Conservation (phyloP, 2,329 filamentous ascomycete genomes). For the Phyllosticta citriasiana region DNA sequence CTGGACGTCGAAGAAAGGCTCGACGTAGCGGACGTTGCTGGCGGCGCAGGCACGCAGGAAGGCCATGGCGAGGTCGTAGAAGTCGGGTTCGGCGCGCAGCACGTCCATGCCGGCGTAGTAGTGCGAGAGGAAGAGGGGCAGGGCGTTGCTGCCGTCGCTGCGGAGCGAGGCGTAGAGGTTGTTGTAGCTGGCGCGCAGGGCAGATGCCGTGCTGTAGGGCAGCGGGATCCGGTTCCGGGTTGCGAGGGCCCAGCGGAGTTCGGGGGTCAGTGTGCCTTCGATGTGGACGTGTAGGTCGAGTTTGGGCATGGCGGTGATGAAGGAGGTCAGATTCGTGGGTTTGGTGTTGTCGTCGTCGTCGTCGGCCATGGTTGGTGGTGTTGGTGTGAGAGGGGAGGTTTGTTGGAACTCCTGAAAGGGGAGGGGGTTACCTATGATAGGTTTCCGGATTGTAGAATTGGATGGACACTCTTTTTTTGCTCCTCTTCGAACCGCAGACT, state of each 20-base stretch:
- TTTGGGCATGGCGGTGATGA: conserved; percentile 27
- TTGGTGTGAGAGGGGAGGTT: no score
- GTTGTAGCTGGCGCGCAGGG: conserved; percentile 7
- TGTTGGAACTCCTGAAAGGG: no score
- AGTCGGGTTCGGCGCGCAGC: conserved; percentile 27
- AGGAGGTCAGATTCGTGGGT: not conserved
- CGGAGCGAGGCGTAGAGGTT: conserved; percentile 13
- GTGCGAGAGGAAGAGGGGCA: conserved; percentile 20
- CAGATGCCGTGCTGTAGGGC: not conserved
- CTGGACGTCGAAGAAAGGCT: conserved; percentile 36
- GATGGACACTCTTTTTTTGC: no score
- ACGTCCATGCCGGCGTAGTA: conserved; percentile 21
- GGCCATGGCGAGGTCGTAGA: conserved; percentile 32
- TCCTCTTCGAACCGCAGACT: no score
- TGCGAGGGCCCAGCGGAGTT: conserved; percentile 33
- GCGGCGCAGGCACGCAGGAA: conserved; percentile 24
- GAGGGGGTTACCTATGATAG: no score
- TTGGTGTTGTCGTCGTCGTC: not conserved
- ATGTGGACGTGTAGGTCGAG: conserved; percentile 40
- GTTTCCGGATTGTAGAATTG: no score
- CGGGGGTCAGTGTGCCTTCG: conserved; percentile 35
- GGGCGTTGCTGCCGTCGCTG: conserved; percentile 15
- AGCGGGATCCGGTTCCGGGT: conserved; percentile 24
- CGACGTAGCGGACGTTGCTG: conserved; percentile 33
- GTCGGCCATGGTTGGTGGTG: not conserved